These are phyloP conservation scores for Cucumis hystrix DNA, from an alignment of 306 rosid species.

Conservation along the genomic window DNA sequence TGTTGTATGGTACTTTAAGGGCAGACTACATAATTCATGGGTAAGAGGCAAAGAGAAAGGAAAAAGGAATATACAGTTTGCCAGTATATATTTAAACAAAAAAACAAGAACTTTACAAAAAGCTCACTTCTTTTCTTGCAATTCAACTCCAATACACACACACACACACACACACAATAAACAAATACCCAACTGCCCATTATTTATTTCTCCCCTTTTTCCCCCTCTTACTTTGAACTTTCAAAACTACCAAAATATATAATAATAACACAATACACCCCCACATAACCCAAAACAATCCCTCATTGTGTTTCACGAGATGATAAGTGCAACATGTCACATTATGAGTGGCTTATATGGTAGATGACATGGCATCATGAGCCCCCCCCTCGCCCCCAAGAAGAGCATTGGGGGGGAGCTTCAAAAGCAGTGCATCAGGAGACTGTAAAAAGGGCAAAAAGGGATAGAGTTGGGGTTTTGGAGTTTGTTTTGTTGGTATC, in stretches of 20 bases:
- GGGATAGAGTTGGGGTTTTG: neutral
- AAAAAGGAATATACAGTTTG: neutral
- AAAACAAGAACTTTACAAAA: neutral
- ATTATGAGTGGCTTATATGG: neutral
- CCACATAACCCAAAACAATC: neutral
- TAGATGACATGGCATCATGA: neutral
- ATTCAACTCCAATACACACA: neutral
- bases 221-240: no score
- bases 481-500: neutral
- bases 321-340: neutral
- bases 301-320: neutral
- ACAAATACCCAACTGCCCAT: neutral
- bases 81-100: neutral
- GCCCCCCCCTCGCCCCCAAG: neutral
- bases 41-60: no score
- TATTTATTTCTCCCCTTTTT: neutral
- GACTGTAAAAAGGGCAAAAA: neutral
- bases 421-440: neutral
- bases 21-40: no score
- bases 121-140: slow-evolving; percentile 2
- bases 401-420: neutral
- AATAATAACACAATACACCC: neutral
- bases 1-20: no score
- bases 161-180: neutral
- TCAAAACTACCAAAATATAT: neutral